Percentiles rank a stretch among this genome's conserved stretches.
Conservation (phyloP, 306 rosid genomes). For the Sesbania bispinosa region DNA sequence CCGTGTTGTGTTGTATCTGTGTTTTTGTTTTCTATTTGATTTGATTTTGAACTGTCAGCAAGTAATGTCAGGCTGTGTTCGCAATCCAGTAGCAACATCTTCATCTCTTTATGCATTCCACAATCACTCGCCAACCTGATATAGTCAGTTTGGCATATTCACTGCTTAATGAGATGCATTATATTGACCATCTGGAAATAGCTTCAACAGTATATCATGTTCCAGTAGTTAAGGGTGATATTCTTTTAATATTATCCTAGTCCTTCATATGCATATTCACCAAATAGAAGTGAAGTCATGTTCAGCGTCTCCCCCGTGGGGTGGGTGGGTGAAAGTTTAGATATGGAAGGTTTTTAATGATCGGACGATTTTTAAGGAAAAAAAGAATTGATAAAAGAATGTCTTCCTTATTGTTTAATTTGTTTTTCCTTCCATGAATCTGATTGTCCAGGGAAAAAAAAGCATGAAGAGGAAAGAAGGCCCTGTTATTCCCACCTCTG, state of each 20-base stretch:
- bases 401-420: neutral
- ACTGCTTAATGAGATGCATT: neutral
- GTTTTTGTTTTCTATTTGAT: neutral
- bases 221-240: neutral
- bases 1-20: too few relatives aligned
- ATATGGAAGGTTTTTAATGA: too few relatives aligned
- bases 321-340: too few relatives aligned
- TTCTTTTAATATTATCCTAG: neutral
- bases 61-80: neutral
- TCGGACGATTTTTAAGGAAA: neutral
- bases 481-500: conserved; percentile 14
- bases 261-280: neutral
- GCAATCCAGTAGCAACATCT: neutral
- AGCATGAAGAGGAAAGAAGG: conserved; percentile 58
- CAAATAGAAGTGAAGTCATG: too few relatives aligned
- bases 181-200: neutral
- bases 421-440: neutral
- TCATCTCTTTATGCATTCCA: neutral
- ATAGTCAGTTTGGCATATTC: neutral
- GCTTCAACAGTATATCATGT: neutral
- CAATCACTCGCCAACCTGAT: neutral
- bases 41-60: neutral
- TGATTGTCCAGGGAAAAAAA: conserved; percentile 43
- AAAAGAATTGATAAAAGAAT: neutral
- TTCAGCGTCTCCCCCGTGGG: too few relatives aligned